Conservation (phyloP, 192 early-diverging fungal species). For the Gaertneriomyces sp. region DNA sequence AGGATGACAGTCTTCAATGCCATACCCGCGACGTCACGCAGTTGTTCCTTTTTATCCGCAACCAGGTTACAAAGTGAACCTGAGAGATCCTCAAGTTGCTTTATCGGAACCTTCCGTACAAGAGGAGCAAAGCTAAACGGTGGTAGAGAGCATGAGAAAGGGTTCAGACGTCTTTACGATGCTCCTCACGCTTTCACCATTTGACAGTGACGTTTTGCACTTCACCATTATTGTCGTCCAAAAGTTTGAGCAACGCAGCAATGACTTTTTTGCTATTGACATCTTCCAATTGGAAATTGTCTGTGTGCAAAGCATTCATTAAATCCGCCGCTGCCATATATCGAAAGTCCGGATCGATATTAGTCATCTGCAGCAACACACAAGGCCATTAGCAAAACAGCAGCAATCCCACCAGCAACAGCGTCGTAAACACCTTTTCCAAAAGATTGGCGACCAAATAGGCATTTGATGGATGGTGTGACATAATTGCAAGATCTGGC, state of each 20-base stretch:
- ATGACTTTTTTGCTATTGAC: conserved; percentile 50
- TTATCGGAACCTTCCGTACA: conserved; percentile 67
- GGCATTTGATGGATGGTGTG: conserved; percentile 17
- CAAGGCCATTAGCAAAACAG: not conserved
- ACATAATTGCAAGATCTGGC: not conserved
- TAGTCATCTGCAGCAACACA: conserved; percentile 37
- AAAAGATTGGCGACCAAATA: conserved; percentile 66
- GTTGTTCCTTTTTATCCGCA: conserved; percentile 57
- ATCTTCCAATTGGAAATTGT: conserved; percentile 54
- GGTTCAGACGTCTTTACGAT: not conserved
- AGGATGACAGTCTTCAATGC: conserved; percentile 77
- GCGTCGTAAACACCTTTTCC: conserved; percentile 57
- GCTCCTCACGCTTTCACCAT: conserved; percentile 44
- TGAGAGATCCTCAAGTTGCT: conserved; percentile 64
- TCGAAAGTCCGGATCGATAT: conserved; percentile 74
- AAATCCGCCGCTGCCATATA: conserved; percentile 84
- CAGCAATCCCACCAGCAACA: not conserved
- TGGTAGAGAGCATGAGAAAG: not conserved
- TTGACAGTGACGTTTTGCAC: conserved; percentile 80
- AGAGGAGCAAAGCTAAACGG: conserved; percentile 67
- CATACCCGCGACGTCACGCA: conserved; percentile 80
- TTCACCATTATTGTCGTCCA: conserved; percentile 80
- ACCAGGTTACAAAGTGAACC: conserved; percentile 65
- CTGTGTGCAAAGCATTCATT: conserved; percentile 65
- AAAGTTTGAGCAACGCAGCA: conserved; percentile 50